These are phyloP conservation scores for Camellia granthamiana DNA, from an alignment of 148 eudicot species.

Conservation along the genomic window DNA sequence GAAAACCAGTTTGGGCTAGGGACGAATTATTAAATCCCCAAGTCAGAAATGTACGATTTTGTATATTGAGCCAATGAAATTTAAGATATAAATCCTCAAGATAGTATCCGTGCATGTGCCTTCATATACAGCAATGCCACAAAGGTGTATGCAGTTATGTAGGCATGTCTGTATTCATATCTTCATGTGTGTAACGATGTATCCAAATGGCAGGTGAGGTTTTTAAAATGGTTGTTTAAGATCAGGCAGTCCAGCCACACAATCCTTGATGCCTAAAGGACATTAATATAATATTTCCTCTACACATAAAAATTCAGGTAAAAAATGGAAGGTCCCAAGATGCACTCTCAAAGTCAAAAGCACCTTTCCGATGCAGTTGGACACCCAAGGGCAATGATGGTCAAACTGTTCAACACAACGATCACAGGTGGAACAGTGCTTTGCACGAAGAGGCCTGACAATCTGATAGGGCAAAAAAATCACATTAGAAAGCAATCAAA, in stretches of 20 bases:
- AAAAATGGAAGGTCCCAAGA: slow-evolving; percentile 10
- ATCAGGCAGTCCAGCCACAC: background rate
- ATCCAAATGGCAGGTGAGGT: background rate
- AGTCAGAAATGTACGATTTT: background rate
- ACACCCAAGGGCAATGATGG: slow-evolving; percentile 99
- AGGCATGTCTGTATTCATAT: background rate
- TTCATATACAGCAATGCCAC: background rate
- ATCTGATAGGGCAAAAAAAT: slow-evolving; percentile 46
- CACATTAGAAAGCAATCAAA: background rate
- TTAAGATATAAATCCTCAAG: background rate
- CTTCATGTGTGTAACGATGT: background rate
- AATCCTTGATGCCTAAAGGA: background rate
- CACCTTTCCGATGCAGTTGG: slow-evolving; percentile 97
- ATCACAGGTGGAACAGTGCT: slow-evolving; percentile 98
- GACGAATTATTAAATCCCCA: background rate
- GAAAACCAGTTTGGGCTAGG: background rate
- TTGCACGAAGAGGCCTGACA: slow-evolving; percentile 96
- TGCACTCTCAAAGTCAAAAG: slow-evolving; percentile 9
- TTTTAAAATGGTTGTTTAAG: background rate
- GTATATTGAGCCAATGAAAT: background rate
- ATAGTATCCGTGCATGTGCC: background rate
- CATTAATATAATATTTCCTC: background rate
- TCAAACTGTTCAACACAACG: slow-evolving; percentile 99
- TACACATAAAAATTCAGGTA: background rate
- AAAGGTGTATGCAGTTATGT: background rate